These are phyloP conservation scores for Triticum monococcum DNA, from an alignment of 176 grass and related monocot species.

Conservation along the genomic window DNA sequence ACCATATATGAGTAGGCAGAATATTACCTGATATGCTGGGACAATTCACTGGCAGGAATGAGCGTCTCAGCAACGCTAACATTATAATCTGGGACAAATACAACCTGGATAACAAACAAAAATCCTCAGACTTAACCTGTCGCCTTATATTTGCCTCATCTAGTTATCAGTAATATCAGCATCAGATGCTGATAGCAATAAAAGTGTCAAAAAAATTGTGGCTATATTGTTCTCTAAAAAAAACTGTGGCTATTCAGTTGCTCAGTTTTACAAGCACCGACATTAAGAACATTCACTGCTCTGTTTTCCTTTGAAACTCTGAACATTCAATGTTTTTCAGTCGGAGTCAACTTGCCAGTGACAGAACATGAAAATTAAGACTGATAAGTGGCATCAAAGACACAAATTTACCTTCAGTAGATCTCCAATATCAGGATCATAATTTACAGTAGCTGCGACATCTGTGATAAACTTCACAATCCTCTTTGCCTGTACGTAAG, in stretches of 20 bases:
- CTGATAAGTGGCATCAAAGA: background rate
- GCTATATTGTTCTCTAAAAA: background rate
- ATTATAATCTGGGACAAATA: slow-evolving; percentile 99
- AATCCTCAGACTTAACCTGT: slow-evolving; percentile 7
- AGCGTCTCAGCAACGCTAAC: slow-evolving; percentile 89
- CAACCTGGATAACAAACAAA: slow-evolving; percentile 69
- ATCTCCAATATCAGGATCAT: slow-evolving; percentile 92
- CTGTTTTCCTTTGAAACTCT: background rate
- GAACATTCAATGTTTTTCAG: background rate
- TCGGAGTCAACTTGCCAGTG: slow-evolving; percentile 12
- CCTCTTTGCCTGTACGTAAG: slow-evolving; percentile 95
- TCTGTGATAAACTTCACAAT: slow-evolving; percentile 98
- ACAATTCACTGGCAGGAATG: slow-evolving; percentile 98
- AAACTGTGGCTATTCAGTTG: background rate
- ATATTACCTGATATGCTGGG: slow-evolving; percentile 94
- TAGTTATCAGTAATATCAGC: slow-evolving; percentile 12
- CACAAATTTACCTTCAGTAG: slow-evolving; percentile 74
- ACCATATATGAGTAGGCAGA: background rate
- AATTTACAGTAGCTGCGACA: slow-evolving; percentile 87
- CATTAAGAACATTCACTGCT: background rate
- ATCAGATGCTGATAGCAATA: slow-evolving; percentile 21
- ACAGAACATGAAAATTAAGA: slow-evolving; percentile 10
- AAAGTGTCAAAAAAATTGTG: slow-evolving; percentile 5
- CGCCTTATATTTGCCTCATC: slow-evolving; percentile 10
- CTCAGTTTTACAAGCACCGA: slow-evolving; percentile 5